Conservation (phyloP, 2,329 filamentous ascomycete species). For the Byssochlamys sp. region DNA sequence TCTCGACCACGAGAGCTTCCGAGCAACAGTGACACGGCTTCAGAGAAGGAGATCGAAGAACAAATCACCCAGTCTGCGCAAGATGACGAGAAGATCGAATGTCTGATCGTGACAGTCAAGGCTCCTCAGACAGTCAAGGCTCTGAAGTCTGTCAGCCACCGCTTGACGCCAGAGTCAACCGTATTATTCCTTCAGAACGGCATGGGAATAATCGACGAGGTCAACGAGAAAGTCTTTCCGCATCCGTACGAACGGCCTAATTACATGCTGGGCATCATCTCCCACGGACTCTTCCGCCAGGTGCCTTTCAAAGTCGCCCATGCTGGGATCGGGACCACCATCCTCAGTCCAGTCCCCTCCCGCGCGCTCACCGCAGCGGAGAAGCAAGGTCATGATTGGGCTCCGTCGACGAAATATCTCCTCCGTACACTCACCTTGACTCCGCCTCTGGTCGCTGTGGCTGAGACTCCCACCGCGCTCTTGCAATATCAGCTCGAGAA, state of each 20-base stretch:
- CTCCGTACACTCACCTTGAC: constrained; percentile 54
- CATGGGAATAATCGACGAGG: constrained; percentile 69
- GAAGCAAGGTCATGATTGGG: constrained; percentile 21
- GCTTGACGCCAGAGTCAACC: constrained; percentile 59
- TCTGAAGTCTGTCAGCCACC: constrained; percentile 54
- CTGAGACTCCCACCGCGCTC: constrained; percentile 52
- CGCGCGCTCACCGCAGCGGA: constrained; percentile 8
- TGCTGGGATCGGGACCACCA: constrained; percentile 50
- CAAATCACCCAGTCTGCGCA: constrained; percentile 7
- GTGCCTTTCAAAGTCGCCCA: constrained; percentile 47
- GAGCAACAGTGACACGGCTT: constrained; percentile 6
- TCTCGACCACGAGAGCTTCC: constrained; percentile 4
- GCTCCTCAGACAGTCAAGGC: constrained; percentile 58
- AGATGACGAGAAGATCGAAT: constrained; percentile 50
- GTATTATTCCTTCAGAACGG: constrained; percentile 72
- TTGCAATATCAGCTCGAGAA: constrained; percentile 68
- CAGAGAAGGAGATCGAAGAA: constrained; percentile 4
- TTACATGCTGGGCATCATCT: constrained; percentile 63
- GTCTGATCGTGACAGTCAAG: constrained; percentile 72
- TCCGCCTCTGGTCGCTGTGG: constrained; percentile 52
- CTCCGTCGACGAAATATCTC: constrained; percentile 47
- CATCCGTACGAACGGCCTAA: constrained; percentile 57
- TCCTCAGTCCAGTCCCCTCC: constrained; percentile 43
- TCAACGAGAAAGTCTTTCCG: constrained; percentile 62
- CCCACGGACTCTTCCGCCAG: constrained; percentile 46